Base-by-base conservation (phyloP, 768 basidiomycete genomes). In the Termitomyces sp. region DNA sequence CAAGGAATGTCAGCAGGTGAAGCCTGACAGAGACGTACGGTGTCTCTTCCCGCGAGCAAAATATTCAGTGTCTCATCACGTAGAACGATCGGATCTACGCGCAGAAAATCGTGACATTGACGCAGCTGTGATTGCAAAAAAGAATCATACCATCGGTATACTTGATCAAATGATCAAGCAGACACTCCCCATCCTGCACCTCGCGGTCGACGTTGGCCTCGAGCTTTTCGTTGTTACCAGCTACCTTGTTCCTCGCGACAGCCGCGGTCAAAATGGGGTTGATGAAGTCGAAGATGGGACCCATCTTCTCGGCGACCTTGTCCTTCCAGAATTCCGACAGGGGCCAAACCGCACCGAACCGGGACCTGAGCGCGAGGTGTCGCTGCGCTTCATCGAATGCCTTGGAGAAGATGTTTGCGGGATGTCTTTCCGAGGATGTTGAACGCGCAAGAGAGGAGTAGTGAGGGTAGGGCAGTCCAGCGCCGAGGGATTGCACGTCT, bases 31-130 rank as follows among this genome's bases (percentile, higher is more conserved):
- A 11, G 54, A 56, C 71, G 26, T 52, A 77, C 77, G 3, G 83
- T 86, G 56, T 86, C 84, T 28, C 81, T 73, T 9, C 80, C 82
- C 23, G 83, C 82, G 23, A 85, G 71, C 15, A 82, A 67, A 42
- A 85, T 78, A 59, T 84, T 84, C n/a, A 82, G 62, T 3, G 70
- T 72, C 60, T 78, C 75, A 58, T 83, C 82, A 54, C 75, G 74
- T n/a, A 85, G 65, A 21, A 75, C 62, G 7, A 56, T 54, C 2
- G 53, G 62, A 55, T 78, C 76, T 77, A 50, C 19, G 40, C 8
- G n/a, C 15, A 15, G 45, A 7, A 31, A 52, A 17, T 12, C 12
- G 26, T 42, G 30, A 47, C 14, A 51, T 52, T 17, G 19, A 19
- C 42, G 47, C 11, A 62, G 43, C 50, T 26, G 43, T 56, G 54